A percentile compares a stretch with the other conserved stretches of the same genome.
These are phyloP conservation scores for Diaporthe citrichinensis DNA, from an alignment of 2,329 filamentous ascomycete genomes.

Conservation along the genomic window DNA sequence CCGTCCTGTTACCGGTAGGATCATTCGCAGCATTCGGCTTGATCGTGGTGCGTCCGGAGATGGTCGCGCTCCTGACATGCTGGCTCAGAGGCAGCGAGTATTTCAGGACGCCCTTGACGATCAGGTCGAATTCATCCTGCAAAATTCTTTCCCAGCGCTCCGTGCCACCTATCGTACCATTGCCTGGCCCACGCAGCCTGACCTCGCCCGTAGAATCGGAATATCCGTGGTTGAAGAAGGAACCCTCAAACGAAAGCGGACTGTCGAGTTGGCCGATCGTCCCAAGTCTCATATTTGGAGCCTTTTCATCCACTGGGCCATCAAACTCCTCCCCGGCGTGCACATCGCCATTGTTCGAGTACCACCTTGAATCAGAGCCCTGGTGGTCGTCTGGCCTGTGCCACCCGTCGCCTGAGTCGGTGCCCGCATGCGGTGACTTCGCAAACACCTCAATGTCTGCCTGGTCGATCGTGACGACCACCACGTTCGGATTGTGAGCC, in stretches of 20 bases:
- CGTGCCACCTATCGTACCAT: slow-evolving; percentile 87
- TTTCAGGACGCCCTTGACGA: slow-evolving; percentile 90
- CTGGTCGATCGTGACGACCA: slow-evolving; percentile 86
- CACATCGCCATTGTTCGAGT: slow-evolving; percentile 33
- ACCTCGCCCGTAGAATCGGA: slow-evolving; percentile 86
- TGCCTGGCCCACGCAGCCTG: slow-evolving; percentile 85
- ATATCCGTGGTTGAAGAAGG: slow-evolving; percentile 82
- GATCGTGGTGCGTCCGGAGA: slow-evolving; percentile 71
- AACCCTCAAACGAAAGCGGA: slow-evolving; percentile 88
- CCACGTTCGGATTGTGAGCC: slow-evolving; percentile 93
- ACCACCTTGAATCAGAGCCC: slow-evolving; percentile 43
- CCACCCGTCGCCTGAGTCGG: slow-evolving; percentile 74
- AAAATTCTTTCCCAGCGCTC: slow-evolving; percentile 92
- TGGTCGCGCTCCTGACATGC: slow-evolving; percentile 70
- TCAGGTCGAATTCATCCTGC: slow-evolving; percentile 92
- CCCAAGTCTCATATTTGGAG: slow-evolving; percentile 92
- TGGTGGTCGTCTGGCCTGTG: slow-evolving; percentile 56
- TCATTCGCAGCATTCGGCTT: slow-evolving; percentile 75
- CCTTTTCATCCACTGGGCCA: slow-evolving; percentile 72
- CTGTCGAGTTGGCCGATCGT: slow-evolving; percentile 90
- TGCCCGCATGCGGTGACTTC: slow-evolving; percentile 90
- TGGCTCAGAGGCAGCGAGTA: slow-evolving; percentile 79
- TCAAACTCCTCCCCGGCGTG: slow-evolving; percentile 49
- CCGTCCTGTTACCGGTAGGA: slow-evolving; percentile 59
- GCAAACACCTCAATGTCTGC: slow-evolving; percentile 95